Evolutionary conservation across 2,329 filamentous ascomycete species (phyloP).

Genomic region (Geosmithia morbida): DNA sequence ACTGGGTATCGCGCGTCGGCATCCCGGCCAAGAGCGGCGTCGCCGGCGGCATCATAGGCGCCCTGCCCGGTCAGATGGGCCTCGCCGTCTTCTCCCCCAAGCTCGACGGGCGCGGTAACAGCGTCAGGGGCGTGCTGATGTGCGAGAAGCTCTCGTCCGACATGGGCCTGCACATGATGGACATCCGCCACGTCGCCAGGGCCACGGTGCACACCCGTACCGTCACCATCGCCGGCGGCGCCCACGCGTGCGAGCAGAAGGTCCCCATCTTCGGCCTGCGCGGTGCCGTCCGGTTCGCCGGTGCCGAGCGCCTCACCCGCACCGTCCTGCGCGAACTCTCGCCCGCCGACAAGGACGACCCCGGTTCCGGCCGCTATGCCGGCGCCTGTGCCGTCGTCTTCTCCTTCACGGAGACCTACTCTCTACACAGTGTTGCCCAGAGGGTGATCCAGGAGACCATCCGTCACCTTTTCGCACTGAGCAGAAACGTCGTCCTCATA

Average conservation of each 20-base stretch:
- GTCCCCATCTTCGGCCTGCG: constrained; percentile 16
- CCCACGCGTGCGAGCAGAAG: constrained; percentile 9
- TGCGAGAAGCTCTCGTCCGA: constrained; percentile 15
- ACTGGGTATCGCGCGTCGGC: constrained; percentile 21
- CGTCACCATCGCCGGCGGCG: constrained; percentile 14
- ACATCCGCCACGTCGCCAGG: constrained; percentile 15
- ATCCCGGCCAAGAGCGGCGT: constrained; percentile 23
- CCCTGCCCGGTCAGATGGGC: constrained; percentile 15
- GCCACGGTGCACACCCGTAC: constrained; percentile 14
- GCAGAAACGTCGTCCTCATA: constrained; percentile 13
- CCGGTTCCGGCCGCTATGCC: constrained; percentile 9
- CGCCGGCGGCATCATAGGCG: constrained; percentile 16
- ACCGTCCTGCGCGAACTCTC: constrained; percentile 14
- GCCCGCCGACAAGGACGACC: constrained; percentile 7
- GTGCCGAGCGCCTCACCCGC: constrained; percentile 16
- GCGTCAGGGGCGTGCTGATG: constrained; percentile 15
- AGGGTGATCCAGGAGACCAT: constrained; percentile 14
- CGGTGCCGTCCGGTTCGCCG: constrained; percentile 17
- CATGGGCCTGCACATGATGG: constrained; percentile 20
- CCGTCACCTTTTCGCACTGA: constrained; percentile 8
- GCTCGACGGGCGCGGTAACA: constrained; percentile 16
- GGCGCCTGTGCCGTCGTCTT: constrained; percentile 15
- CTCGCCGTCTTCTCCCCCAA: constrained; percentile 16
- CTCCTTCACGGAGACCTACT: constrained; percentile 16
- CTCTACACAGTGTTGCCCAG: constrained; percentile 13